Conservation (phyloP, 345 rosid genomes). For the Populus euphratica region DNA sequence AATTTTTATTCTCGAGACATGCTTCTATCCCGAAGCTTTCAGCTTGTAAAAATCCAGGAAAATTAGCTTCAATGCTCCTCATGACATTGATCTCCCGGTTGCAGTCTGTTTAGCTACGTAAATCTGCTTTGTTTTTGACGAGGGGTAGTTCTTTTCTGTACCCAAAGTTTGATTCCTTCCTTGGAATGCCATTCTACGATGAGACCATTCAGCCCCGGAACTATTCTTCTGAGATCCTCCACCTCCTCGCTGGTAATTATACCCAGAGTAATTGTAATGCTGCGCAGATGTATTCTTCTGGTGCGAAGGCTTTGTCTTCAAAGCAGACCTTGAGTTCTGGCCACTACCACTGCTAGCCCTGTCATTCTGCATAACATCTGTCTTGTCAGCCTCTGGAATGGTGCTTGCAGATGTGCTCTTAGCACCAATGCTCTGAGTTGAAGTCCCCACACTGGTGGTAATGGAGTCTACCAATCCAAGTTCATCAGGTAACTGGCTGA, state of each 20-base stretch:
- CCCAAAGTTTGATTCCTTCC: slow-evolving; percentile 61
- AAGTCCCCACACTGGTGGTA: slow-evolving; percentile 33
- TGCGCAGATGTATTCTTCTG: slow-evolving; percentile 52
- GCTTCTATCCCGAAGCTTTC: not conserved
- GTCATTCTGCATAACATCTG: slow-evolving; percentile 26
- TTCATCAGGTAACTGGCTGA: slow-evolving; percentile 52
- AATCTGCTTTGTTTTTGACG: slow-evolving; percentile 77
- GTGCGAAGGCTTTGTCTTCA: slow-evolving; percentile 42
- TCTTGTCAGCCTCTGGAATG: slow-evolving; percentile 24
- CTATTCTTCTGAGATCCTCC: slow-evolving; percentile 38
- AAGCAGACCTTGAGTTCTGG: slow-evolving; percentile 31
- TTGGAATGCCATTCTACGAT: slow-evolving; percentile 65
- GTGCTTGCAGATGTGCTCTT: slow-evolving; percentile 38
- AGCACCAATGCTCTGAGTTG: slow-evolving; percentile 31
- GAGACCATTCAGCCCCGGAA: slow-evolving; percentile 50
- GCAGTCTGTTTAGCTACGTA: slow-evolving; percentile 89
- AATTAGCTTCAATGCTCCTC: not conserved
- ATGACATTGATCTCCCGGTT: slow-evolving; percentile 31
- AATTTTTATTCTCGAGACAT: slow-evolving; percentile 4
- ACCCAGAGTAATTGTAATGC: slow-evolving; percentile 40
- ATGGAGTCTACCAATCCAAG: slow-evolving; percentile 55
- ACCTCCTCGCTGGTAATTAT: slow-evolving; percentile 46
- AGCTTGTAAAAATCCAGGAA: not conserved
- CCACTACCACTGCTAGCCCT: slow-evolving; percentile 25
- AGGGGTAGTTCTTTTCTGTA: slow-evolving; percentile 55